phyloP scores from a whole-genome alignment of 1,284 basidiomycete genomes.

The Leccinum variabile region DNA sequence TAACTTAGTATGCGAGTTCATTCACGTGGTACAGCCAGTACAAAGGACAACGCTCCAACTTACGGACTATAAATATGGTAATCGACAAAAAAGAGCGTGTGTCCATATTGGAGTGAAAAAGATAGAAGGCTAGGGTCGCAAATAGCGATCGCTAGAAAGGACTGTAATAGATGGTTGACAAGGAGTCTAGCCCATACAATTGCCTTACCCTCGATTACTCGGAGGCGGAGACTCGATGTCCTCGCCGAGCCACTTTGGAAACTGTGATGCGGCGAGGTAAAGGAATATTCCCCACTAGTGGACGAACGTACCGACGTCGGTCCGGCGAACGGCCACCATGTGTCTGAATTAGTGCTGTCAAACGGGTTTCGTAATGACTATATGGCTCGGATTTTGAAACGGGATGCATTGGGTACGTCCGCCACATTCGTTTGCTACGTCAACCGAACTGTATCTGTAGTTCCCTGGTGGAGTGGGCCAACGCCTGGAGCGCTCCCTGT shows the following conservation, averaged over 20 bases:
- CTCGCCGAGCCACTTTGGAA: slow-evolving; percentile 17
- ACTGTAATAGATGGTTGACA: neutral
- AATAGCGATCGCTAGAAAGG: neutral
- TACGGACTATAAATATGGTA: slow-evolving; percentile 14
- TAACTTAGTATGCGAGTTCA: neutral
- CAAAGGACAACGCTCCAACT: slow-evolving; percentile 17
- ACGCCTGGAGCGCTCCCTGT: slow-evolving; percentile 14
- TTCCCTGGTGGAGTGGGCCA: slow-evolving; percentile 23
- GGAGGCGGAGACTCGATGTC: slow-evolving; percentile 25
- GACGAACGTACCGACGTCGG: slow-evolving; percentile 13
- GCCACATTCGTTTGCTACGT: slow-evolving; percentile 28
- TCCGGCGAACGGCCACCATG: slow-evolving; percentile 16
- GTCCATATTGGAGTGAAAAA: slow-evolving; percentile 4
- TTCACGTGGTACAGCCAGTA: slow-evolving; percentile 3
- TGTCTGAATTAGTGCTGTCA: slow-evolving; percentile 20
- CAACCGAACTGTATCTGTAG: slow-evolving; percentile 31
- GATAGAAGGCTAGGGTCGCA: neutral
- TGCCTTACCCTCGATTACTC: slow-evolving; percentile 18
- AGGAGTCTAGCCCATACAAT: neutral
- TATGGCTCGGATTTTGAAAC: slow-evolving; percentile 20
- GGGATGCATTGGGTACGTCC: slow-evolving; percentile 26
- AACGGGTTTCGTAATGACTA: slow-evolving; percentile 29
- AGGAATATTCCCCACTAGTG: slow-evolving; percentile 22
- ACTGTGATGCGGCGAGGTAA: slow-evolving; percentile 26
- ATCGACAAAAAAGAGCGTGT: slow-evolving; percentile 3